phyloP scores from a whole-genome alignment of 2,329 filamentous ascomycete species.

The Cytospora piceicola region DNA sequence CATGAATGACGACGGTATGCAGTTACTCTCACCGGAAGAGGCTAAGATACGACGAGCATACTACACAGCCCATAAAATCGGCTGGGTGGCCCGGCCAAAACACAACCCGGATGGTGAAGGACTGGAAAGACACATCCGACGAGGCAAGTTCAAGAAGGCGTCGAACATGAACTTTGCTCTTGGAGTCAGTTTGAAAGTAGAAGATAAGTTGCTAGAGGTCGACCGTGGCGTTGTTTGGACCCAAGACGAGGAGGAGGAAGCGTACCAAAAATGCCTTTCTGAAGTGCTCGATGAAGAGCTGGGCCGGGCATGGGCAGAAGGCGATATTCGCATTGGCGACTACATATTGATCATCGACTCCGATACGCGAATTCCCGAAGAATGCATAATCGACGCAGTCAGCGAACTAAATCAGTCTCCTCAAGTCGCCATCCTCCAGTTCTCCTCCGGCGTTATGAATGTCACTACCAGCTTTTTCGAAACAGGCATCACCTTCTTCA shows the following conservation, averaged over 20 bases:
- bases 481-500: constrained; percentile 72
- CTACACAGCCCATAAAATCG: constrained; percentile 70
- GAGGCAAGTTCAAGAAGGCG: constrained; percentile 71
- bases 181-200: constrained; percentile 70
- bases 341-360: constrained; percentile 81
- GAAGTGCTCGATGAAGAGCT: constrained; percentile 66
- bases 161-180: constrained; percentile 75
- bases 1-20: constrained; percentile 75
- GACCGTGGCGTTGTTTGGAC: constrained; percentile 66
- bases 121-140: constrained; percentile 52
- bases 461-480: constrained; percentile 75
- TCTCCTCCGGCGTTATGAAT: constrained; percentile 78
- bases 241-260: constrained; percentile 67
- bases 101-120: constrained; percentile 60
- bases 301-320: constrained; percentile 79
- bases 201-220: constrained; percentile 66
- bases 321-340: constrained; percentile 83
- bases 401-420: constrained; percentile 82
- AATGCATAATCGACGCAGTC: constrained; percentile 78
- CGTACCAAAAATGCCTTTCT: constrained; percentile 67
- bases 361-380: constrained; percentile 75
- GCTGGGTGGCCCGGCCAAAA: constrained; percentile 70
- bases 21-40: constrained; percentile 66
- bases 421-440: constrained; percentile 79
- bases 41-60: constrained; percentile 54